These are phyloP conservation scores for Bryoerythrophyllum caledonicum DNA, from an alignment of 225 moss, liverwort and hornwort genomes.

Conservation along the genomic window DNA sequence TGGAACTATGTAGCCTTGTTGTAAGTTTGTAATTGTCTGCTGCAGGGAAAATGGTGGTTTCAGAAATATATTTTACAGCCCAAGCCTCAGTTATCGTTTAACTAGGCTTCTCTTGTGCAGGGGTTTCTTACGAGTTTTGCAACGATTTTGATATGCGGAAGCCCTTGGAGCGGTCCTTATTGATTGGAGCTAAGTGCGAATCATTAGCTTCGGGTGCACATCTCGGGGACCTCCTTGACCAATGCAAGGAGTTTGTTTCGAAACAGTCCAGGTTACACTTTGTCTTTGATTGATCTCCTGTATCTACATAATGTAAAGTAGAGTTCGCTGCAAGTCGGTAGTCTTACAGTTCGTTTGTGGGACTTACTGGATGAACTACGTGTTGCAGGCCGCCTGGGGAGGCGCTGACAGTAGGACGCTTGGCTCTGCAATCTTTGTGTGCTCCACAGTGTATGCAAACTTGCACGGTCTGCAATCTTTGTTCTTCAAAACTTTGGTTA, in stretches of 20 bases:
- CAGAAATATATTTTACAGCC: not conserved
- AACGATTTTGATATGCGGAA: conserved; percentile 65
- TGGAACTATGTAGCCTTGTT: not conserved
- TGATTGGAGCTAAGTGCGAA: conserved; percentile 46
- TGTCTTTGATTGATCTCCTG: not conserved
- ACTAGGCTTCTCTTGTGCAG: conserved; percentile 21
- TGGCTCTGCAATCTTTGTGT: conserved; percentile 85
- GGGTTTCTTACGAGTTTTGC: conserved; percentile 46
- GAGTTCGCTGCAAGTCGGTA: conserved; percentile 15
- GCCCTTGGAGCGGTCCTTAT: conserved; percentile 51
- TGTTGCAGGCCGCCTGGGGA: conserved; percentile 54
- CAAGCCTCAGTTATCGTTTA: not conserved
- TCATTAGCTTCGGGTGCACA: conserved; percentile 55
- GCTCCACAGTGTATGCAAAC: conserved; percentile 86
- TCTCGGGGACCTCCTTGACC: conserved; percentile 46
- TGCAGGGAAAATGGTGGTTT: not conserved
- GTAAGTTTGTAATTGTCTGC: not conserved
- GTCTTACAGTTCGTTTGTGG: not conserved
- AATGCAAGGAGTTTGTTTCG: conserved; percentile 65
- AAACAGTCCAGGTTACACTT: conserved; percentile 59
- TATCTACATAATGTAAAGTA: not conserved
- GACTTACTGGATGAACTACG: not conserved
- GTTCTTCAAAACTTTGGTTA: conserved; percentile 14
- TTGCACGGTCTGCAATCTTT: conserved; percentile 58
- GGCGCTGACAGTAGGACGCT: conserved; percentile 65